Evolutionary conservation across 768 basidiomycete species (phyloP).

Genomic region (Nidularia sp.): DNA sequence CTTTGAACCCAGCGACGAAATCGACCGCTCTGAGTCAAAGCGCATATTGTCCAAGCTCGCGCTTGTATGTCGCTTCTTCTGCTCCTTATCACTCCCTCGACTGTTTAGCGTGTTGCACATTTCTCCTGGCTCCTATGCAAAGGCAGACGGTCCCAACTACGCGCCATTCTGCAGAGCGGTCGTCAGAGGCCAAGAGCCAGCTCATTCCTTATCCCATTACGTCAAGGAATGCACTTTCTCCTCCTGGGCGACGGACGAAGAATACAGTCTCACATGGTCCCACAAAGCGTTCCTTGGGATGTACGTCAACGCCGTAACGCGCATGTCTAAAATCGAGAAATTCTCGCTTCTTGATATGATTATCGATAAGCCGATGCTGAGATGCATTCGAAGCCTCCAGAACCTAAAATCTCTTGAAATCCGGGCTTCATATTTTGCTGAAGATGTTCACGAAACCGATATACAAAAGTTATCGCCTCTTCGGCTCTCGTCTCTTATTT

Average conservation of each 20-base stretch:
- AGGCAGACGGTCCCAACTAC: slow-evolving; percentile 1
- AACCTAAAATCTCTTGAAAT: too few relatives aligned
- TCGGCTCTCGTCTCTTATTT: too few relatives aligned
- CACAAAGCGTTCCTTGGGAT: slow-evolving; percentile 4
- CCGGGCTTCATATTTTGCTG: not conserved
- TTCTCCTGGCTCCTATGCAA: slow-evolving; percentile 2
- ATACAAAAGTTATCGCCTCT: too few relatives aligned
- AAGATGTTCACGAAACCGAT: not conserved
- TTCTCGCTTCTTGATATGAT: slow-evolving; percentile 1
- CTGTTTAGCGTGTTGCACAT: slow-evolving; percentile 30
- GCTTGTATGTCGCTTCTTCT: slow-evolving; percentile 39
- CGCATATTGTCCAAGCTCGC: slow-evolving; percentile 24
- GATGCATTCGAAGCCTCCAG: too few relatives aligned
- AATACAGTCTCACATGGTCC: not conserved
- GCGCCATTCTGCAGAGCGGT: slow-evolving; percentile 21
- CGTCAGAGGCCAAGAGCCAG: slow-evolving; percentile 16
- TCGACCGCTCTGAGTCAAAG: slow-evolving; percentile 10
- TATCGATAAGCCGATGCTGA: slow-evolving; percentile 3
- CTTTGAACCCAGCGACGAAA: slow-evolving; percentile 14
- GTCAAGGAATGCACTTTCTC: slow-evolving; percentile 20
- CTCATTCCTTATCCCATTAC: slow-evolving; percentile 19
- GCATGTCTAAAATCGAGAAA: slow-evolving; percentile 9
- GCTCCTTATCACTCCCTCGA: slow-evolving; percentile 29
- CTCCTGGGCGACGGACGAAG: slow-evolving; percentile 1
- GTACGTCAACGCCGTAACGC: slow-evolving; percentile 8